Percentiles rank a stretch among this genome's conserved stretches.
Conservation (phyloP, 177 flowering plant species). For the Vitis hybrid region DNA sequence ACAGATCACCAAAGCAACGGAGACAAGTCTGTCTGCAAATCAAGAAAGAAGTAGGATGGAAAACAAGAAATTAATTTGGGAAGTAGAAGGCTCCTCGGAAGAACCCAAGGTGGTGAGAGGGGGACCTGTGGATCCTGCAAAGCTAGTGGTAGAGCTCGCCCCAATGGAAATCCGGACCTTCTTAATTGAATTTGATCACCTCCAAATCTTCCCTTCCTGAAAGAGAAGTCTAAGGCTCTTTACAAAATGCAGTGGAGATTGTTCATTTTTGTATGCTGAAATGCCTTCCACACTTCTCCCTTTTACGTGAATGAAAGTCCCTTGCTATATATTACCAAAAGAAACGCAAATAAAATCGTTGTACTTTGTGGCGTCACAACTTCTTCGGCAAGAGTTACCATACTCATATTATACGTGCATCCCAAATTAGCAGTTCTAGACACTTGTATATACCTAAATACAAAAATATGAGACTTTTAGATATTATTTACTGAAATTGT, state of each 20-base stretch:
- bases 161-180: constrained; percentile 65
- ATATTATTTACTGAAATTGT: too few species aligned
- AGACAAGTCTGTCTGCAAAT: constrained; percentile 52
- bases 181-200: constrained; percentile 23
- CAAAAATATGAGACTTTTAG: too few species aligned
- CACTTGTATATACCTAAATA: too few species aligned
- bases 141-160: constrained; percentile 45
- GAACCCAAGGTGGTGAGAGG: constrained; percentile 37
- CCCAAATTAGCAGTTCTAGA: too few species aligned
- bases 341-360: too few species aligned
- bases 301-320: too few species aligned
- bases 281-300: too few species aligned
- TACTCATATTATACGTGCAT: too few species aligned
- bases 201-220: constrained; percentile 10
- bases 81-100: constrained; percentile 32
- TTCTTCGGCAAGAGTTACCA: too few species aligned
- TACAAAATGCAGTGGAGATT: neutral
- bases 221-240: neutral
- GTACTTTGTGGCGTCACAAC: too few species aligned
- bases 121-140: constrained; percentile 45
- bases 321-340: too few species aligned
- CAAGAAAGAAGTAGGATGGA: constrained; percentile 54
- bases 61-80: constrained; percentile 46
- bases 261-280: neutral
- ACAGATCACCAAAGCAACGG: constrained; percentile 46